phyloP scores from a whole-genome alignment of 2,329 filamentous ascomycete genomes.

The Pseudovirgaria hyperparasitica region DNA sequence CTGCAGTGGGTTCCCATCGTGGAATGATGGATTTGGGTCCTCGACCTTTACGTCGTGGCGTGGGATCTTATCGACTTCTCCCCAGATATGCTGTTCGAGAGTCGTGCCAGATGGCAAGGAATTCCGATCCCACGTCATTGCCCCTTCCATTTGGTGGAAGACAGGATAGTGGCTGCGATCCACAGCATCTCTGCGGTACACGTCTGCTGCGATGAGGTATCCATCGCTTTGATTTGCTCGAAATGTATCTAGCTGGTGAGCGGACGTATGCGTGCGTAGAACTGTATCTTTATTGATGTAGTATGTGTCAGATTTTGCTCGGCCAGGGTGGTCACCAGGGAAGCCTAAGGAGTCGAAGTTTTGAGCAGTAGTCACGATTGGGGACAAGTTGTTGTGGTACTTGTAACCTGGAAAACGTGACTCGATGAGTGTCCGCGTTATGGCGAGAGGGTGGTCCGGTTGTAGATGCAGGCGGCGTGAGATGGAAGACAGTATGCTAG shows the following conservation, averaged over 20 bases:
- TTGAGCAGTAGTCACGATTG: conserved; percentile 70
- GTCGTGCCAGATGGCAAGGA: conserved; percentile 35
- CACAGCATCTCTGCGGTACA: conserved; percentile 89
- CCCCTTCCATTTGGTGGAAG: conserved; percentile 98
- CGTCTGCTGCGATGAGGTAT: conserved; percentile 86
- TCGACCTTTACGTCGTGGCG: conserved; percentile 58
- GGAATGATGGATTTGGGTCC: conserved; percentile 67
- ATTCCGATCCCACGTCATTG: conserved; percentile 70
- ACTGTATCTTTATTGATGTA: conserved; percentile 80
- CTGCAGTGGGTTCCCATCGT: conserved; percentile 80
- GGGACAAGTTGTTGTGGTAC: conserved; percentile 66
- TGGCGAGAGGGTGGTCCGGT: conserved; percentile 75
- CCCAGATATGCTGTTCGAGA: conserved; percentile 52
- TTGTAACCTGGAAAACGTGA: conserved; percentile 70
- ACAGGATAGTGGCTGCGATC: conserved; percentile 92
- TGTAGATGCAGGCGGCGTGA: conserved; percentile 78
- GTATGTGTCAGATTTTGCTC: conserved; percentile 83
- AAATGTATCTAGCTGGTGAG: conserved; percentile 80
- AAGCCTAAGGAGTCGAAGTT: conserved; percentile 99
- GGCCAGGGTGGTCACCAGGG: conserved; percentile 73
- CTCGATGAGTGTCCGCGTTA: conserved; percentile 87
- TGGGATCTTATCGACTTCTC: conserved; percentile 59
- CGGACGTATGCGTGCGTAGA: conserved; percentile 84
- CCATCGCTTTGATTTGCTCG: conserved; percentile 58
- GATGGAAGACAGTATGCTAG: conserved; percentile 61